These are phyloP conservation scores for Hymenoscyphus repandus DNA, from an alignment of 2,329 filamentous ascomycete genomes.

Conservation along the genomic window DNA sequence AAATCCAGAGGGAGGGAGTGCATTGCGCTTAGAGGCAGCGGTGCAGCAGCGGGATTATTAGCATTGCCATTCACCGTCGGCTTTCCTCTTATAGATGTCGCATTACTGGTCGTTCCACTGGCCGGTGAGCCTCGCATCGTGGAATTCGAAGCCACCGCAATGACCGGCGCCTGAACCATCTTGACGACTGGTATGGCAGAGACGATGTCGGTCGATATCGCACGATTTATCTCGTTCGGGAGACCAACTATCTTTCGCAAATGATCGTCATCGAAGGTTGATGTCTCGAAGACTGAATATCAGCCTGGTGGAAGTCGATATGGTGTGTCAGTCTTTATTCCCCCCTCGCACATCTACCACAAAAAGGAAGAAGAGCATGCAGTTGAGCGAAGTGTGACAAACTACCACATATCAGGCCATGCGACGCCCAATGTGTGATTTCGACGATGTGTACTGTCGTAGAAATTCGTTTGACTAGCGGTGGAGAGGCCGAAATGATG, in stretches of 20 bases:
- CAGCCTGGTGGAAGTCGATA: constrained; percentile 1
- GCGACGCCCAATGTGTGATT: background rate
- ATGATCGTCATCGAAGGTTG: constrained; percentile 7
- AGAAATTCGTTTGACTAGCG: too few species aligned
- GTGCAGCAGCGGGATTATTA: constrained; percentile 28
- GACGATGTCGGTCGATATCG: constrained; percentile 22
- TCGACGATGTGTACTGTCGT: background rate
- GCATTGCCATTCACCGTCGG: constrained; percentile 24
- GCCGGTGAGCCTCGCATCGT: constrained; percentile 29
- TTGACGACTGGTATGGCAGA: constrained; percentile 10
- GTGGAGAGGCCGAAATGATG: background rate
- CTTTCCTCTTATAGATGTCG: constrained; percentile 26
- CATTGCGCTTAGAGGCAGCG: constrained; percentile 32
- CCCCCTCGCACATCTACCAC: constrained; percentile 1
- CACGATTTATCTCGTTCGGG: constrained; percentile 9
- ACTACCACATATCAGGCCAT: constrained; percentile 1
- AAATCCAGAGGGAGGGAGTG: constrained; percentile 63
- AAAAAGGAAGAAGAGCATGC: background rate
- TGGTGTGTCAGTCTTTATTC: background rate
- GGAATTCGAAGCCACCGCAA: constrained; percentile 24
- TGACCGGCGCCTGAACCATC: constrained; percentile 31
- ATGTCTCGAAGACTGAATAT: constrained; percentile 1
- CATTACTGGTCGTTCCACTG: constrained; percentile 21
- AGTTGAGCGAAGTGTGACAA: background rate
- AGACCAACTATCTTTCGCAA: constrained; percentile 3